These are phyloP conservation scores for Trichosporon coremiiforme DNA, from an alignment of 1,284 basidiomycete genomes.

Conservation along the genomic window DNA sequence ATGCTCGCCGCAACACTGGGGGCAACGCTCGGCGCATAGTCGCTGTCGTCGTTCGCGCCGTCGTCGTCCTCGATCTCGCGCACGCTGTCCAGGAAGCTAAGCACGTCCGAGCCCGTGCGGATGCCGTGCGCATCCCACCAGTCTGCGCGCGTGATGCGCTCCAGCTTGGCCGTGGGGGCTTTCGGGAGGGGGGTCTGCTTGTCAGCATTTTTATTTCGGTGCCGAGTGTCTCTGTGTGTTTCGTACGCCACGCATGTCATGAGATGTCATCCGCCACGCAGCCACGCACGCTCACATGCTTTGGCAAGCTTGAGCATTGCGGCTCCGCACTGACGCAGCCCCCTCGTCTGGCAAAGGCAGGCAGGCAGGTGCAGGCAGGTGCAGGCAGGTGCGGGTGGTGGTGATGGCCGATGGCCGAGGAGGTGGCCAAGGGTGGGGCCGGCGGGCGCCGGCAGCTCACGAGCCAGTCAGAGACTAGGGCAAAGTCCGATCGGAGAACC, in stretches of 20 bases:
- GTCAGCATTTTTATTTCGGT: background rate
- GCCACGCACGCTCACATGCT: too few relatives aligned
- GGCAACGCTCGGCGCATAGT: background rate
- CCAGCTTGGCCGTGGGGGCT: slow-evolving; percentile 28
- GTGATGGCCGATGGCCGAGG: background rate
- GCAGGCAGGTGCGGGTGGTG: too few relatives aligned
- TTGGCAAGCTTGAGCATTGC: too few relatives aligned
- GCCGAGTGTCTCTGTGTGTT: too few relatives aligned
- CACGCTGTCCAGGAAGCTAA: slow-evolving; percentile 20
- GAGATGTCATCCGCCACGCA: too few relatives aligned
- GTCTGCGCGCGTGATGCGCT: slow-evolving; percentile 26
- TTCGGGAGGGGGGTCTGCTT: slow-evolving; percentile 4
- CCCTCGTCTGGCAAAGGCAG: too few relatives aligned
- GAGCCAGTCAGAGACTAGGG: background rate
- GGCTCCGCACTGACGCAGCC: too few relatives aligned
- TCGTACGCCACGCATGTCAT: background rate
- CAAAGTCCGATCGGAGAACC: slow-evolving; percentile 7
- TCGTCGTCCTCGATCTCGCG: background rate
- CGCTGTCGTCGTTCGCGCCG: background rate
- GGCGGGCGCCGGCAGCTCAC: too few relatives aligned
- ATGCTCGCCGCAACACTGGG: background rate
- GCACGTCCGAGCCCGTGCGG: slow-evolving; percentile 21
- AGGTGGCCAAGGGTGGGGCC: background rate
- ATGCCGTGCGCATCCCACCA: slow-evolving; percentile 29
- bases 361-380: too few relatives aligned